These are phyloP conservation scores for Ophiostoma pallidulum DNA, from an alignment of 2,329 filamentous ascomycete species.

Conservation along the genomic window DNA sequence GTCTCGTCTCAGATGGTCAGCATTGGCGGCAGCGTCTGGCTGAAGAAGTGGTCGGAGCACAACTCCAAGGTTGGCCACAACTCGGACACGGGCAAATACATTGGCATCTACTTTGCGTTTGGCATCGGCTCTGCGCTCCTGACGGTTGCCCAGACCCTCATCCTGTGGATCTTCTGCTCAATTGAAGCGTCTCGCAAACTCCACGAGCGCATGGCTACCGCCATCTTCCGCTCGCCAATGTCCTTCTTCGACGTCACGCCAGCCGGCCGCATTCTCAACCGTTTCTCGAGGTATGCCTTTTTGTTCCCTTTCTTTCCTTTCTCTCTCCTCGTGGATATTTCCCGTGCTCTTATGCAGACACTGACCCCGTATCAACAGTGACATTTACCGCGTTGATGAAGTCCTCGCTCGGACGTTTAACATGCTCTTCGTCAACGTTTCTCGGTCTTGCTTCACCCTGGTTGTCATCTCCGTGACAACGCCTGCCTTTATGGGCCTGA, in stretches of 20 bases:
- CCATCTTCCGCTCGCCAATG: slow-evolving; percentile 97
- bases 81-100: slow-evolving; percentile 72
- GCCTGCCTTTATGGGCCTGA: slow-evolving; percentile 70
- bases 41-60: slow-evolving; percentile 81
- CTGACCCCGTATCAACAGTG: slow-evolving; percentile 39
- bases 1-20: slow-evolving; percentile 72
- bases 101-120: slow-evolving; percentile 92
- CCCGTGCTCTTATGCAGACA: too few species aligned
- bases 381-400: slow-evolving; percentile 79
- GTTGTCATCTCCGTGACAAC: slow-evolving; percentile 73
- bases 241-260: slow-evolving; percentile 98
- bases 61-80: slow-evolving; percentile 64
- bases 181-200: slow-evolving; percentile 97
- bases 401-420: slow-evolving; percentile 95
- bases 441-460: slow-evolving; percentile 72
- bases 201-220: slow-evolving; percentile 93
- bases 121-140: slow-evolving; percentile 77
- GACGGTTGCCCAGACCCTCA: slow-evolving; percentile 84
- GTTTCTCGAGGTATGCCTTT: slow-evolving; percentile 83
- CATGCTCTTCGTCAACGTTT: slow-evolving; percentile 78
- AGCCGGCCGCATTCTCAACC: slow-evolving; percentile 88
- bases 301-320: too few species aligned
- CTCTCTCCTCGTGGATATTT: too few species aligned
- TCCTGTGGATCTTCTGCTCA: slow-evolving; percentile 98
- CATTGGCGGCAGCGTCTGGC: slow-evolving; percentile 81